phyloP scores from a whole-genome alignment of 257 asterid genomes.

The Solanum sparsipilum region DNA sequence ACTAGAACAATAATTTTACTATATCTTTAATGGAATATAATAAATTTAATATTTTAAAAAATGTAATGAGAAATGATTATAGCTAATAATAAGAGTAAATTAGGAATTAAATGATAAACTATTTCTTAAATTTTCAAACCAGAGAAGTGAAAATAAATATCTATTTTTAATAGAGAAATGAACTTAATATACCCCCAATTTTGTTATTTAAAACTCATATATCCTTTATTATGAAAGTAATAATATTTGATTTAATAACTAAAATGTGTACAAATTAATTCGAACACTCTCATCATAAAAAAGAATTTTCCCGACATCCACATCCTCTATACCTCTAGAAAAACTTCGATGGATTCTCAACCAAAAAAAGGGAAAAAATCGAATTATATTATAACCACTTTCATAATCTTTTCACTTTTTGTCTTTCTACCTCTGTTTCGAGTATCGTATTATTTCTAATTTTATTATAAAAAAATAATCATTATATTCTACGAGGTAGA shows the following conservation, averaged over 20 bases:
- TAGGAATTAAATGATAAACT: too few relatives aligned
- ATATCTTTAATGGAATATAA: too few relatives aligned
- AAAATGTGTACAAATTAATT: background rate
- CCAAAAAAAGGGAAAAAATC: background rate
- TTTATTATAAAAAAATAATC: too few relatives aligned
- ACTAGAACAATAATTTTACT: background rate
- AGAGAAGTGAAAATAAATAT: background rate
- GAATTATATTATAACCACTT: background rate
- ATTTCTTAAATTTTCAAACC: background rate
- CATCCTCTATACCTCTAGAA: background rate
- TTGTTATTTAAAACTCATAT: too few relatives aligned
- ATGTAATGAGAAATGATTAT: background rate
- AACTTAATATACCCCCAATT: accelerated
- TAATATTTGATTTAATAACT: background rate
- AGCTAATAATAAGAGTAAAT: background rate
- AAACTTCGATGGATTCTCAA: background rate
- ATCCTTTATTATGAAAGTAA: background rate
- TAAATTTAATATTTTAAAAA: background rate
- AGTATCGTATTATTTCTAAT: too few relatives aligned
- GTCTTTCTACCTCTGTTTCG: too few relatives aligned
- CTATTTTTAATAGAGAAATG: background rate
- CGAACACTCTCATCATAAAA: background rate
- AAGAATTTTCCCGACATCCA: background rate
- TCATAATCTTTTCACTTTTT: background rate
- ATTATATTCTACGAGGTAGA: too few relatives aligned